Evolutionary conservation across 2,329 filamentous ascomycete genomes (phyloP).

Genomic region (Sclerotinia borealis): DNA sequence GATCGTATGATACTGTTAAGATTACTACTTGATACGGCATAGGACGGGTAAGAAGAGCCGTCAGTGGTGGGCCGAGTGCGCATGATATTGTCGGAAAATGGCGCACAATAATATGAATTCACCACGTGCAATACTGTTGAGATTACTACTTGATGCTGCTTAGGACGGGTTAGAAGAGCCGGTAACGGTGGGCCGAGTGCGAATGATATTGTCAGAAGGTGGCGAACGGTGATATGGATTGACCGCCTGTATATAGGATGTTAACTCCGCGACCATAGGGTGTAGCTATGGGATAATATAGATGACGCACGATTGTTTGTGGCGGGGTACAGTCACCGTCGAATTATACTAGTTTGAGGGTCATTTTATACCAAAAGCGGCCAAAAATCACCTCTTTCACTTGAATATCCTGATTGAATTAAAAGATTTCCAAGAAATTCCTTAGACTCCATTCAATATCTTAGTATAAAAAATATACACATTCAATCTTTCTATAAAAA

Average conservation of each 20-base stretch:
- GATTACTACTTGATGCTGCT: background rate
- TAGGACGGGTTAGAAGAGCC: background rate
- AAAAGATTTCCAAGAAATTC: background rate
- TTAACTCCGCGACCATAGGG: background rate
- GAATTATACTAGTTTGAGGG: background rate
- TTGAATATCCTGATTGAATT: background rate
- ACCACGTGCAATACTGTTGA: background rate
- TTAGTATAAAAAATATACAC: background rate
- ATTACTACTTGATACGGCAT: background rate
- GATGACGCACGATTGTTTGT: background rate
- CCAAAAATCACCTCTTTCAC: background rate
- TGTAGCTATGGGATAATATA: background rate
- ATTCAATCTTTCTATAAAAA: background rate
- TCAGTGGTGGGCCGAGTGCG: background rate
- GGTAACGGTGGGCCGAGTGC: background rate
- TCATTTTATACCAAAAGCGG: background rate
- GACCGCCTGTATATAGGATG: background rate
- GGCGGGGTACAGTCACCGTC: background rate
- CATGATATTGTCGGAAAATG: background rate
- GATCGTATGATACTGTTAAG: background rate
- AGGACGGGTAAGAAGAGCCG: background rate
- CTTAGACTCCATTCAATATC: accelerated
- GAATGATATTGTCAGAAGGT: background rate
- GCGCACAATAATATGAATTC: background rate
- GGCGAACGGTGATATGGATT: background rate